Percentiles rank a stretch among this genome's conserved stretches.
Conservation (phyloP, 352 stramenopile genomes). For the Globisporangium nodosum region DNA sequence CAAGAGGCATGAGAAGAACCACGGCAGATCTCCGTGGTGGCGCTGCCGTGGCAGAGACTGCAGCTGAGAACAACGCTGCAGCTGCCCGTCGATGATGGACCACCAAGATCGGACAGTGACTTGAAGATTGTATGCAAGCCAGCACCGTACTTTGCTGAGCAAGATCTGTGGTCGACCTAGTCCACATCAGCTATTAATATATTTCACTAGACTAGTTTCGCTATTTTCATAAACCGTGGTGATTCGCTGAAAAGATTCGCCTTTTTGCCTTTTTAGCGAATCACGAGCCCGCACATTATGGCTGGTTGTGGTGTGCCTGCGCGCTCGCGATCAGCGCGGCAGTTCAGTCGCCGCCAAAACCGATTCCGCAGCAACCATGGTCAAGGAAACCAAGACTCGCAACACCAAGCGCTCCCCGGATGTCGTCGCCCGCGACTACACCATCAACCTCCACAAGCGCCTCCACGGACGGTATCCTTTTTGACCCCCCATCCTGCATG, state of each 20-base stretch:
- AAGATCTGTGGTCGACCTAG: too few species aligned
- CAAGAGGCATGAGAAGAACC: too few species aligned
- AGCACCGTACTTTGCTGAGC: too few species aligned
- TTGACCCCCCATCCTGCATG: conserved; percentile 21
- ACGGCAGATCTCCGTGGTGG: too few species aligned
- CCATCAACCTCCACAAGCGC: conserved; percentile 98
- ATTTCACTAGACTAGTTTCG: not conserved
- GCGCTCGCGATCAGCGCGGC: not conserved
- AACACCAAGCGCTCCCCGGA: conserved; percentile 88
- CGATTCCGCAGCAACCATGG: conserved; percentile 61
- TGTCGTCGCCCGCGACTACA: conserved; percentile 97
- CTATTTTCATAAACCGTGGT: not conserved
- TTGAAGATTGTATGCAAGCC: too few species aligned
- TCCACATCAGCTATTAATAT: not conserved
- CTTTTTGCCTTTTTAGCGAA: not conserved
- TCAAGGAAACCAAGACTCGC: conserved; percentile 85
- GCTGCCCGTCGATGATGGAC: too few species aligned
- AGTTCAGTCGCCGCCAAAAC: conserved; percentile 15
- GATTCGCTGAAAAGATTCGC: not conserved
- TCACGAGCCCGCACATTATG: not conserved
- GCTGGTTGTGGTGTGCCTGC: not conserved
- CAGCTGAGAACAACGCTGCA: too few species aligned
- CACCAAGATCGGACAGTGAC: too few species aligned
- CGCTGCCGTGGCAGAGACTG: too few species aligned
- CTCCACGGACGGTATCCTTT: conserved; percentile 90